Conservation (phyloP, 2,329 filamentous ascomycete genomes). For the Epichloe coenophiala region DNA sequence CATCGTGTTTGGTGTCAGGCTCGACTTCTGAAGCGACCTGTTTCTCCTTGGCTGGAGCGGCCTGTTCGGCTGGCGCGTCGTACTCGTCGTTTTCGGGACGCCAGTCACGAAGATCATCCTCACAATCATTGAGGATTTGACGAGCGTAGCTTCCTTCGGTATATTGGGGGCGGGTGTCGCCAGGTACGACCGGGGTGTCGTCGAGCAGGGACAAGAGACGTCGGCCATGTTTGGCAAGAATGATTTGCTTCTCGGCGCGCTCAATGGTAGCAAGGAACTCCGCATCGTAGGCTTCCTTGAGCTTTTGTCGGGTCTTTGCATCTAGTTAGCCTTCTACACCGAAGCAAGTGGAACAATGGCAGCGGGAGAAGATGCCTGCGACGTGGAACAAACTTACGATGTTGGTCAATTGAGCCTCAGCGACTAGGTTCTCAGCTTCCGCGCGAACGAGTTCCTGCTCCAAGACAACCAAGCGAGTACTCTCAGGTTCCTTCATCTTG, state of each 20-base stretch:
- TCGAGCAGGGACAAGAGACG: constrained; percentile 76
- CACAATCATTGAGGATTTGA: constrained; percentile 82
- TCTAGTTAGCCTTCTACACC: constrained; percentile 33
- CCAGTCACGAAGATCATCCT: constrained; percentile 77
- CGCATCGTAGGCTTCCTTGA: constrained; percentile 85
- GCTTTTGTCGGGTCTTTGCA: constrained; percentile 88
- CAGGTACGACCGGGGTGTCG: constrained; percentile 78
- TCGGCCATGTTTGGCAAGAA: constrained; percentile 81
- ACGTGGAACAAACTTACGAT: constrained; percentile 46
- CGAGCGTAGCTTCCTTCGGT: constrained; percentile 53
- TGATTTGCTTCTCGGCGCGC: constrained; percentile 90
- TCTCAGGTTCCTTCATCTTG: constrained; percentile 85
- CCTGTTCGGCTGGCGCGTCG: constrained; percentile 11
- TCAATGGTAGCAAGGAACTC: constrained; percentile 89
- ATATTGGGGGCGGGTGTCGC: constrained; percentile 62
- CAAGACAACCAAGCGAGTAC: constrained; percentile 63
- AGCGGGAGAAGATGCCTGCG: background rate
- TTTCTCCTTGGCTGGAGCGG: constrained; percentile 15
- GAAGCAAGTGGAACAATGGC: background rate
- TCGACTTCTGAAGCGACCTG: constrained; percentile 5
- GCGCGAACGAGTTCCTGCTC: constrained; percentile 95
- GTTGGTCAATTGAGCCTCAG: constrained; percentile 92
- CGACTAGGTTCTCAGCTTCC: constrained; percentile 90
- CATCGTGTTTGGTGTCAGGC: background rate
- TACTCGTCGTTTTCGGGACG: constrained; percentile 28